Evolutionary conservation across 495 filamentous ascomycete species (phyloP).

Genomic region (Penicillium coprophilum): DNA sequence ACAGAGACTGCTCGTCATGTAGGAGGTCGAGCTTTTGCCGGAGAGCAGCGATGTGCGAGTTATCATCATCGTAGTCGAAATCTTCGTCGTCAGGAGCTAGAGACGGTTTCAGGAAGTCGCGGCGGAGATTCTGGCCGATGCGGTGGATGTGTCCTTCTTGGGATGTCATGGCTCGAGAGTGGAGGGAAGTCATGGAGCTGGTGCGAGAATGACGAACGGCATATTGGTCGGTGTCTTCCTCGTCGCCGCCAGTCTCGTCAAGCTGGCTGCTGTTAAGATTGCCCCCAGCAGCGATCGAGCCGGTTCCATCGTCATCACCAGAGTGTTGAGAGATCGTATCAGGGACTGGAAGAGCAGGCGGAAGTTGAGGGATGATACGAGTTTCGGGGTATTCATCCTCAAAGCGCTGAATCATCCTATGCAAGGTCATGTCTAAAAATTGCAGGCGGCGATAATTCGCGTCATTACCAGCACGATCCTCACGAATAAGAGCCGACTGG

Average conservation of each 20-base stretch:
- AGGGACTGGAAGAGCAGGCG: conserved; percentile 19
- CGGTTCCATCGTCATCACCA: conserved; percentile 40
- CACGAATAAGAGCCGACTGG: conserved; percentile 79
- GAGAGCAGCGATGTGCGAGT: conserved; percentile 58
- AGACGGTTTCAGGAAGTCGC: conserved; percentile 58
- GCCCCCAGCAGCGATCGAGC: conserved; percentile 33
- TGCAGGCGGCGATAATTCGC: conserved; percentile 77
- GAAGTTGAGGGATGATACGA: conserved; percentile 46
- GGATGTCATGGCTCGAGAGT: conserved; percentile 72
- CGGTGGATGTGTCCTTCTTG: conserved; percentile 91
- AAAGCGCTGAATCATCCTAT: conserved; percentile 89
- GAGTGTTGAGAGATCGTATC: conserved; percentile 45
- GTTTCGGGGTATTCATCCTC: conserved; percentile 95
- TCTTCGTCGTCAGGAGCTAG: conserved; percentile 39
- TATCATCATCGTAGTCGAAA: conserved; percentile 46
- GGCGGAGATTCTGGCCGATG: conserved; percentile 75
- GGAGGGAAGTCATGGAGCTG: conserved; percentile 75
- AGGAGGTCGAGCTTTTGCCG: conserved; percentile 63
- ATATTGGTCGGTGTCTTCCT: conserved; percentile 51
- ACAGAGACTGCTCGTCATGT: conserved; percentile 55
- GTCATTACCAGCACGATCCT: conserved; percentile 65
- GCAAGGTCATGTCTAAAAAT: conserved; percentile 86
- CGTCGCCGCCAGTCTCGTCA: conserved; percentile 44
- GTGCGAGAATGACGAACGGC: conserved; percentile 59
- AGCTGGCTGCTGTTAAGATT: conserved; percentile 35